Evolutionary conservation across 129 eudicot genomes (phyloP), one percentile per base, ranked within the genome.

Genomic region (Scalesia atractyloides): DNA sequence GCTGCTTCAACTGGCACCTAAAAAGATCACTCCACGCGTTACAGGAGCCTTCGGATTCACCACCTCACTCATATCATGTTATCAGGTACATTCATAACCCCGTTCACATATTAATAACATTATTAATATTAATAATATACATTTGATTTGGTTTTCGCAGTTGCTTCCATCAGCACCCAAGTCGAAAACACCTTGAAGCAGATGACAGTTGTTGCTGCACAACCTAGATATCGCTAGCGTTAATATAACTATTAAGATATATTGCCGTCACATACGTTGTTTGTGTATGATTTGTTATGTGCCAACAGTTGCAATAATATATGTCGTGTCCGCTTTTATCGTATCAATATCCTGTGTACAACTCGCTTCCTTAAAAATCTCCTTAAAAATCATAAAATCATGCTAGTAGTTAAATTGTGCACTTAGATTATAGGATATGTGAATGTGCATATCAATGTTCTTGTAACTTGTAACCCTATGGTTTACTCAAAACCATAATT

Each of bases 11-110:
- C 70, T 90, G 77, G 79, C 97, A 16, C 99, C 99, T 48, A 88
- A 90, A 85, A 95, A 90, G 83, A 72, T 95, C 72, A 95, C 88
- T 66, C 91, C 99, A 30, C 99, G 99, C 41, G 99, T 90, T 26
- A 95, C 99, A 10, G 99, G 99, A 44, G 99, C 97, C 51, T 87
- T 84, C 56, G 99, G 99, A 64, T 95, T 95, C 60, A 83, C 79
- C 19, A 84, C 76, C 77, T 95, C 99, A 10, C 96, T 95, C 74
- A 95, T 95, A 73, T 95, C 99, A 60, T 95, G 99, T 81, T 95
- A 95, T 83, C 99, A 95, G 99, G 99, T 95, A 70, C 49, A 2
- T 48, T 36, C 9, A 22, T 76, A 48, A 20, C 50, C 47, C 12
- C 3, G 15, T 57, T 43, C 57, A 20, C 14, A 24, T 19, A 9